Conservation (phyloP, 257 asterid genomes). For the Paraleonurus japonicus region DNA sequence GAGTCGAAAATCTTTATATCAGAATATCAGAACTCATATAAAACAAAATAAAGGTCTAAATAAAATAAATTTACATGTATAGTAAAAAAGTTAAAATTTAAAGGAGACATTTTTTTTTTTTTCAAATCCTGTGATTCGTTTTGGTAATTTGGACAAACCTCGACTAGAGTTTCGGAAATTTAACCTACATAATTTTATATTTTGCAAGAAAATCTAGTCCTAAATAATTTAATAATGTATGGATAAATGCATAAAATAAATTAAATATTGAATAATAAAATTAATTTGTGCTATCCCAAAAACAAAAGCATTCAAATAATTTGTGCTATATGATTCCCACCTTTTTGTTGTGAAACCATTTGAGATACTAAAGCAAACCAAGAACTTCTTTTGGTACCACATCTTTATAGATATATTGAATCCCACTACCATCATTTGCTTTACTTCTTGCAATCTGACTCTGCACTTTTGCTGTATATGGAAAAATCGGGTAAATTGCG, state of each 20-base stretch:
- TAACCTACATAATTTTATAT: not conserved
- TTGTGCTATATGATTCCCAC: conserved; percentile 22
- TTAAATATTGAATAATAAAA: not conserved
- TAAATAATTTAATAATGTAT: too few species aligned
- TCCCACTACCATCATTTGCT: conserved; percentile 18
- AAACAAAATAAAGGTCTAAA: too few species aligned
- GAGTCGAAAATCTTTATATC: too few species aligned
- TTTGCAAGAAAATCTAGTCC: not conserved
- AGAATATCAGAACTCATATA: too few species aligned
- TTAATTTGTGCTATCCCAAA: conserved; percentile 22
- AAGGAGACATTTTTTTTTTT: too few species aligned
- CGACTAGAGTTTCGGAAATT: too few species aligned
- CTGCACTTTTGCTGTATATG: conserved; percentile 24
- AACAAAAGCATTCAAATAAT: conserved; percentile 31
- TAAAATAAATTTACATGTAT: too few species aligned
- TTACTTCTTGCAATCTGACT: conserved; percentile 30
- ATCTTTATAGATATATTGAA: conserved; percentile 16
- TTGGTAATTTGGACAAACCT: too few species aligned
- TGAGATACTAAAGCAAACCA: conserved; percentile 40
- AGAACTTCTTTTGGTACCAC: conserved; percentile 11
- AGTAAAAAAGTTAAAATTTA: too few species aligned
- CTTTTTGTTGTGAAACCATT: conserved; percentile 26
- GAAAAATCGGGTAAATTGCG: too few species aligned
- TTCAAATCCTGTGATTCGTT: too few species aligned
- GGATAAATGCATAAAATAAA: not conserved